These are phyloP conservation scores for Apocynum venetum DNA, from an alignment of 257 asterid genomes.

Conservation along the genomic window DNA sequence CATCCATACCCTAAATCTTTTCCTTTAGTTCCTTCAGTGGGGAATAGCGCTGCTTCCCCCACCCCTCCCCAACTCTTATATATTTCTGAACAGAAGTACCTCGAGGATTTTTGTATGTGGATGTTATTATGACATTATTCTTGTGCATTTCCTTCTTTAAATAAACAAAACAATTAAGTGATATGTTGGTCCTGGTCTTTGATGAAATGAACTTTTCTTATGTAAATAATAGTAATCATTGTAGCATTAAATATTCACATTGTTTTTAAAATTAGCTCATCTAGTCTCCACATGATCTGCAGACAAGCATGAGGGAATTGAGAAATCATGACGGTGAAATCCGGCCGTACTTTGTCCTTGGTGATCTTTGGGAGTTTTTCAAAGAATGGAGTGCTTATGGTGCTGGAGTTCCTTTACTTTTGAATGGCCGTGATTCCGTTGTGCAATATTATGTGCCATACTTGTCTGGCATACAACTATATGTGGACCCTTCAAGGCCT, in stretches of 20 bases:
- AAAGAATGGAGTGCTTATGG: constrained; percentile 98
- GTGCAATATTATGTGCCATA: constrained; percentile 88
- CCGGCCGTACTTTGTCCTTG: constrained; percentile 69
- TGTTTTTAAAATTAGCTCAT: constrained; percentile 5
- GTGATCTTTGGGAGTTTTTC: constrained; percentile 94
- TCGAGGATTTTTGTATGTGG: no score
- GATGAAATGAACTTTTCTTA: not conserved
- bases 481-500: constrained; percentile 56
- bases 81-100: not conserved
- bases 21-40: no score
- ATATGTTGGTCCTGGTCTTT: not conserved
- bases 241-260: not conserved
- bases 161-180: not conserved
- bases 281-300: constrained; percentile 31
- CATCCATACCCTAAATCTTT: no score
- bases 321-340: constrained; percentile 46
- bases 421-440: constrained; percentile 66
- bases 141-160: not conserved
- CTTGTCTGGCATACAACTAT: constrained; percentile 84
- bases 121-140: not conserved
- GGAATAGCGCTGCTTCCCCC: no score
- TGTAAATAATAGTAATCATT: no score
- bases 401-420: constrained; percentile 80
- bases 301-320: constrained; percentile 68
- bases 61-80: not conserved